These are phyloP conservation scores for Beauveria medogensis DNA, from an alignment of 2,329 filamentous ascomycete species.

Conservation along the genomic window DNA sequence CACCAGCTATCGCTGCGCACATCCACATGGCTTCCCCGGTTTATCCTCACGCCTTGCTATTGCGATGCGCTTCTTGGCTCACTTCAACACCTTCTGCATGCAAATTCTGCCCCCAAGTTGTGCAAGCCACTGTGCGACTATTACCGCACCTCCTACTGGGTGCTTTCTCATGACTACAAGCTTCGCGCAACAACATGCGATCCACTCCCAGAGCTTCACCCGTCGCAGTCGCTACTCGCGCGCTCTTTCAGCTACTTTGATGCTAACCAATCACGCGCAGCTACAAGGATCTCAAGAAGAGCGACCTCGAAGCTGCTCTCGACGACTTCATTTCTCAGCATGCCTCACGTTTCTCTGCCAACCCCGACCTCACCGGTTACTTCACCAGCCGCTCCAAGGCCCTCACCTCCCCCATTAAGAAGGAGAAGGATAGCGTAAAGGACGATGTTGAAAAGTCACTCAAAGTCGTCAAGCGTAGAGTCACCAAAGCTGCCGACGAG, in stretches of 20 bases:
- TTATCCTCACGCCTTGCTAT: neutral
- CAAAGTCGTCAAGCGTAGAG: slow-evolving; percentile 39
- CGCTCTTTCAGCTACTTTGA: neutral
- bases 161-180: neutral
- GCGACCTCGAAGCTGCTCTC: slow-evolving; percentile 67
- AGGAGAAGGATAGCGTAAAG: slow-evolving; percentile 34
- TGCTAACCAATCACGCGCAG: slow-evolving; percentile 31
- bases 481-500: slow-evolving; percentile 38
- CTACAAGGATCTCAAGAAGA: slow-evolving; percentile 64
- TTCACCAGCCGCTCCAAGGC: slow-evolving; percentile 60
- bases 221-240: neutral
- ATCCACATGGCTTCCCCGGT: neutral
- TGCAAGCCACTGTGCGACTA: neutral
- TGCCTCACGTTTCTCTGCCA: slow-evolving; percentile 52
- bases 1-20: neutral
- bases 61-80: neutral
- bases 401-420: slow-evolving; percentile 54
- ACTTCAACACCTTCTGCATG: neutral
- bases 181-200: neutral
- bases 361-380: slow-evolving; percentile 62
- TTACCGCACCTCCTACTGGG: neutral
- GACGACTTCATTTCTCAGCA: slow-evolving; percentile 67
- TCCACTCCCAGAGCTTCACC: neutral
- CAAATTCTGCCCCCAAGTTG: neutral
- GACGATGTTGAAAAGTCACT: slow-evolving; percentile 30